Percentiles rank a stretch among this genome's conserved stretches.
phyloP scores from a whole-genome alignment of 441 rosid species.

The California macrophylla region DNA sequence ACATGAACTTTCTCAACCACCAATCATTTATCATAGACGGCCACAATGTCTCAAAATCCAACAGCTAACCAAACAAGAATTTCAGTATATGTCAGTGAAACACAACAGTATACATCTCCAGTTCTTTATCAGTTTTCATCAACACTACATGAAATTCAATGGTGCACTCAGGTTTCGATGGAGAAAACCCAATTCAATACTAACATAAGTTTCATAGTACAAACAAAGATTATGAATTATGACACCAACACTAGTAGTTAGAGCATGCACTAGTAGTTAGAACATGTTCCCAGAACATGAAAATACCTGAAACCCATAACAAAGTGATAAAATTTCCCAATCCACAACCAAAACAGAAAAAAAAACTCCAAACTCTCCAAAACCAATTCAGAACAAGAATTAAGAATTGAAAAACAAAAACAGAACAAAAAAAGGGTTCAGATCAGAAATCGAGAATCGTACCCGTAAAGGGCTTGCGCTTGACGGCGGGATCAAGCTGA shows the following conservation, averaged over 20 bases:
- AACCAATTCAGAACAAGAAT: not conserved
- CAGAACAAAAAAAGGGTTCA: too few relatives aligned
- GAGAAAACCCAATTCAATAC: not conserved
- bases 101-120: not conserved
- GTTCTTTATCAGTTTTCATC: not conserved
- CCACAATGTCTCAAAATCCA: not conserved
- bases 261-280: not conserved
- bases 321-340: not conserved
- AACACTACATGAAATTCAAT: not conserved
- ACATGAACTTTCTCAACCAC: not conserved
- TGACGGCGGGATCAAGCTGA: constrained; percentile 73
- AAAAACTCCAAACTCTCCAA: not conserved
- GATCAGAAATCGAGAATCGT: constrained; percentile 30
- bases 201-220: too few relatives aligned
- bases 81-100: not conserved
- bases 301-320: not conserved
- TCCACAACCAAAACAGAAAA: not conserved
- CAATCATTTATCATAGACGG: not conserved
- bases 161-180: not conserved
- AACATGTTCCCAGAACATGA: too few relatives aligned
- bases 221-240: not conserved
- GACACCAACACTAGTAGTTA: not conserved
- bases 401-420: not conserved
- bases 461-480: constrained; percentile 70
- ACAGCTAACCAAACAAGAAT: not conserved